phyloP scores from a whole-genome alignment of 2,329 filamentous ascomycete genomes.

The Cordyceps pruinosa region DNA sequence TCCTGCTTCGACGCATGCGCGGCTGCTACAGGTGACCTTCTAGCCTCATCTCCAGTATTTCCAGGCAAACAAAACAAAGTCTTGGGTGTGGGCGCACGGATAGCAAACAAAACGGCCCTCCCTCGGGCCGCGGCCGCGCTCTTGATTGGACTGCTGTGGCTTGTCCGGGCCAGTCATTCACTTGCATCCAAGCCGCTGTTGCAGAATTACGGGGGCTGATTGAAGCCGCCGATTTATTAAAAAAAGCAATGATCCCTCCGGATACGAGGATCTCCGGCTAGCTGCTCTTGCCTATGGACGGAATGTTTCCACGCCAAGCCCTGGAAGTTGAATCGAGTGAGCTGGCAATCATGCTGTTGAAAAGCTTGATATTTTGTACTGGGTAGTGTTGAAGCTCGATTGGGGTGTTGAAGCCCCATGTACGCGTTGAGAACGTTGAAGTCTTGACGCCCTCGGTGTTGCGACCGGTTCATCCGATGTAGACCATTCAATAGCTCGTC shows the following conservation, averaged over 20 bases:
- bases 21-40: too few species aligned
- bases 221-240: too few species aligned
- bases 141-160: not conserved
- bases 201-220: too few species aligned
- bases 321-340: not conserved
- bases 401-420: not conserved
- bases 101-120: conserved; percentile 3
- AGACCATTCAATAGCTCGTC: not conserved
- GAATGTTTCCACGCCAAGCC: not conserved
- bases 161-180: not conserved
- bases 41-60: too few species aligned
- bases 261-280: not conserved
- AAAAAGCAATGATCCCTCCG: not conserved
- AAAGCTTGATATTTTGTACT: not conserved
- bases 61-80: not conserved
- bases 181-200: not conserved
- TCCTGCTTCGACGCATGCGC: too few species aligned
- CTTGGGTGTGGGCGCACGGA: not conserved
- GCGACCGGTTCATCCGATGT: not conserved
- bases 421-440: not conserved
- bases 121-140: not conserved
- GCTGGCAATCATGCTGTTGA: not conserved
- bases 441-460: conserved; percentile 1
- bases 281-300: not conserved
- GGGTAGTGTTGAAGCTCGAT: conserved; percentile 5